Conservation (phyloP, 2,329 filamentous ascomycete species). For the Juglanconis oblonga region DNA sequence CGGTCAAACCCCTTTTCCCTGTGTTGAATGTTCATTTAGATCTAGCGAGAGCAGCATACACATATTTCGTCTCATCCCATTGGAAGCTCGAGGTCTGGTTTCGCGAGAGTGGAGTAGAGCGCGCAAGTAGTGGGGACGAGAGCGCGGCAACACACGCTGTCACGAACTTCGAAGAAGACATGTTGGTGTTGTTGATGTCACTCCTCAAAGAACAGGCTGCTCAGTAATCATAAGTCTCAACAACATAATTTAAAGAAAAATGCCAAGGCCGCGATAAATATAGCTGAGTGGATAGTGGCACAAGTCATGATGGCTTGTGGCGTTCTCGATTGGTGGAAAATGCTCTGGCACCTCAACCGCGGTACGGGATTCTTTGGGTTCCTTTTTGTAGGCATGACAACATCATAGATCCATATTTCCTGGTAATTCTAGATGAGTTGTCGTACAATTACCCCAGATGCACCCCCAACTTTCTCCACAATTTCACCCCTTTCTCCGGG, state of each 20-base stretch:
- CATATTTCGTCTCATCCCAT: slow-evolving; percentile 6
- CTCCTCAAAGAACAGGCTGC: not conserved
- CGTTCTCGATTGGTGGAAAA: slow-evolving; percentile 8
- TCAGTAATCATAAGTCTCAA: not conserved
- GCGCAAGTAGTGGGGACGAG: not conserved
- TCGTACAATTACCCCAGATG: not conserved
- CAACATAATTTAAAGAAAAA: too few relatives aligned
- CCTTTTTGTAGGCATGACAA: not conserved
- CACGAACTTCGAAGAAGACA: not conserved
- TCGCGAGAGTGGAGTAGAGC: not conserved
- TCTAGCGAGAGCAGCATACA: not conserved
- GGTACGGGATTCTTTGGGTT: not conserved
- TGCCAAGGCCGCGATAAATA: not conserved
- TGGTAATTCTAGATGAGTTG: not conserved
- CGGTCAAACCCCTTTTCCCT: not conserved
- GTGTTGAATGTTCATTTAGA: not conserved
- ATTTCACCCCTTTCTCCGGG: not conserved
- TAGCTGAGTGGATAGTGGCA: not conserved
- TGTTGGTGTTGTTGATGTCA: not conserved
- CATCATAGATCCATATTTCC: not conserved
- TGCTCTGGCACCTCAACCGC: not conserved
- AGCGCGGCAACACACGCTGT: not conserved
- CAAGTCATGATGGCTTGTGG: not conserved
- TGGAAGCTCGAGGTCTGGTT: not conserved
- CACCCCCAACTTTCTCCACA: not conserved